Conservation (phyloP, 2,329 filamentous ascomycete species). For the Botrytis hyacinthi region DNA sequence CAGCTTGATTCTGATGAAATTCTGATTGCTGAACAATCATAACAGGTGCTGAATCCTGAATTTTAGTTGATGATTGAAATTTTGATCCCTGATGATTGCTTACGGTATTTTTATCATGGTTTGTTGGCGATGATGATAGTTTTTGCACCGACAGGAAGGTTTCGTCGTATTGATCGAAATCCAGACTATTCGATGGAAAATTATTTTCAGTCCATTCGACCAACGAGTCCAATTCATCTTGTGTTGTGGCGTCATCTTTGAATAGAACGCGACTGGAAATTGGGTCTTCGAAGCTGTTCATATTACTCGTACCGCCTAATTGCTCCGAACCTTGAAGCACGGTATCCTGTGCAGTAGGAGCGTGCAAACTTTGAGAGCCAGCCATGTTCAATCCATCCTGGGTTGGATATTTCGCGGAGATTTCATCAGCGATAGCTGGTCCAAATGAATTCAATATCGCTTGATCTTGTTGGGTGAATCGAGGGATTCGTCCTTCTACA, state of each 20-base stretch:
- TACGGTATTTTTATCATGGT: not conserved
- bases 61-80: too few species aligned
- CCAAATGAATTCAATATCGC: not conserved
- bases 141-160: not conserved
- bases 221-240: not conserved
- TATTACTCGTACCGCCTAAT: fast-evolving
- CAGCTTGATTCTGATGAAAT: too few species aligned
- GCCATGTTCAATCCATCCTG: not conserved
- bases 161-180: not conserved
- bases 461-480: not conserved
- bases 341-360: not conserved
- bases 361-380: not conserved
- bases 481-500: not conserved
- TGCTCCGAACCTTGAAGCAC: not conserved
- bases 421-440: not conserved
- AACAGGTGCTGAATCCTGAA: fast-evolving
- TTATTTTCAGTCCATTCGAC: not conserved
- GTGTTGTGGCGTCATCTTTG: not conserved
- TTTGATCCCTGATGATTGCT: not conserved
- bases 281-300: not conserved
- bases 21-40: fast-evolving
- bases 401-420: fast-evolving
- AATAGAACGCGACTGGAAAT: too few species aligned
- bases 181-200: fast-evolving
- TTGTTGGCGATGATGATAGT: not conserved